Evolutionary conservation across 2,329 filamentous ascomycete genomes (phyloP), one percentile per base, ranked within the genome.

Genomic region (Cyanodermella asteris): DNA sequence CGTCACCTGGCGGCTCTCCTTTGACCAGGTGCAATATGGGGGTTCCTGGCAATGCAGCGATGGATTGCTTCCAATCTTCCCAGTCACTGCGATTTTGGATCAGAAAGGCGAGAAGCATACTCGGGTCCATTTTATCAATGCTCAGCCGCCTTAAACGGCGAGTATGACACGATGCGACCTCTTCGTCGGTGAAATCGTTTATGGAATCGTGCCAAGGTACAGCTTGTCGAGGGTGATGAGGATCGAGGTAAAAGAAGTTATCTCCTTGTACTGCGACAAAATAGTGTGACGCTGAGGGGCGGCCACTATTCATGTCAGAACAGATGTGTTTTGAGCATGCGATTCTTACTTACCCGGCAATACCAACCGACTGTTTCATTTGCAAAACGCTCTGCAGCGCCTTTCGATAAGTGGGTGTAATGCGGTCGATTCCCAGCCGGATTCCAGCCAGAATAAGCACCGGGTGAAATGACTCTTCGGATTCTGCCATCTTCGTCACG

Each of bases 71-170:
- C 82, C 82, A 94, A 26, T 67, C 62, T 19, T 61, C 52, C 73
- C 84, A 94, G 36, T 97, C 87, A 21, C 71, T 61, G 37, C 84
- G 71, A 29, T 76, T 67, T 20, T 61, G 64, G 32, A 97, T 81
- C 18, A 97, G 52, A 40, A 94, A 94, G 4, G 80, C 84, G 35
- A 97, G 77, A 20, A 97, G 54, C 87, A 97, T 97, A 41, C 81
- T 93, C 0, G 87, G 87, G 40, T 97, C 87, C 77, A 97, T 87
- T 42, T 94, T 82, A 30, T 70, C 69, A 24, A 97, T 62, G 36
- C 87, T 72, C 16, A 97, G 59, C 28, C 75, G 65, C 18, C 84
- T 69, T 11, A 97, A 53, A 23, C 84, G 71, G 25, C 77, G 65
- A 1, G 82, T 94, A 44, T 97, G 84, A 41, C 80, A 93, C 1